Percentiles rank a stretch among this genome's conserved stretches.
These are phyloP conservation scores for Botrytis squamosa DNA, from an alignment of 2,329 filamentous ascomycete genomes.

Conservation along the genomic window DNA sequence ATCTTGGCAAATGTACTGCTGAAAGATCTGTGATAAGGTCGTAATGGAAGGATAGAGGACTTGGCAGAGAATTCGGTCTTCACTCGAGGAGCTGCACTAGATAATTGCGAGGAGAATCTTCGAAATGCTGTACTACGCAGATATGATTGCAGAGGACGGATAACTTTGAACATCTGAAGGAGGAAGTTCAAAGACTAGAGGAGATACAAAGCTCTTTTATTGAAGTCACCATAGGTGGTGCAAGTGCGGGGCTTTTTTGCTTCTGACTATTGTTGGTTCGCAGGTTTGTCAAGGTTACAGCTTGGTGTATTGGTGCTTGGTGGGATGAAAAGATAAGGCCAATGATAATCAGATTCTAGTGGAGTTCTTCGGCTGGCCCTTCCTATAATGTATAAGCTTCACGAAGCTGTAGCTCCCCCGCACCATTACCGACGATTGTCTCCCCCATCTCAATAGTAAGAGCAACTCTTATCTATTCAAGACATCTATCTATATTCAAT, in stretches of 20 bases:
- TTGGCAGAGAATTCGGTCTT: neutral
- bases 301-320: neutral
- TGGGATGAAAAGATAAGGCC: conserved; percentile 19
- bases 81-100: conserved; percentile 3
- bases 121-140: conserved; percentile 7
- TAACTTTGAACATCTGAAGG: conserved; percentile 14
- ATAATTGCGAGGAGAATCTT: neutral
- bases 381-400: conserved; percentile 15
- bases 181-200: neutral
- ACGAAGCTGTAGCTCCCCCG: neutral
- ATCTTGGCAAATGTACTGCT: conserved; percentile 32
- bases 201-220: conserved; percentile 7
- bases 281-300: neutral
- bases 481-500: neutral
- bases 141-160: conserved; percentile 15
- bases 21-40: conserved; percentile 26
- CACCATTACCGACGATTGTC: neutral
- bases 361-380: conserved; percentile 15
- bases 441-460: neutral
- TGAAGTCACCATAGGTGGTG: neutral
- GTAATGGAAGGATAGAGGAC: neutral
- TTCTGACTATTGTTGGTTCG: neutral
- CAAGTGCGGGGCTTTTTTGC: conserved; percentile 12
- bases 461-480: neutral
- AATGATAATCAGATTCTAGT: neutral